phyloP scores from a whole-genome alignment of 2,329 filamentous ascomycete species.

The Ophiobolus disseminans region DNA sequence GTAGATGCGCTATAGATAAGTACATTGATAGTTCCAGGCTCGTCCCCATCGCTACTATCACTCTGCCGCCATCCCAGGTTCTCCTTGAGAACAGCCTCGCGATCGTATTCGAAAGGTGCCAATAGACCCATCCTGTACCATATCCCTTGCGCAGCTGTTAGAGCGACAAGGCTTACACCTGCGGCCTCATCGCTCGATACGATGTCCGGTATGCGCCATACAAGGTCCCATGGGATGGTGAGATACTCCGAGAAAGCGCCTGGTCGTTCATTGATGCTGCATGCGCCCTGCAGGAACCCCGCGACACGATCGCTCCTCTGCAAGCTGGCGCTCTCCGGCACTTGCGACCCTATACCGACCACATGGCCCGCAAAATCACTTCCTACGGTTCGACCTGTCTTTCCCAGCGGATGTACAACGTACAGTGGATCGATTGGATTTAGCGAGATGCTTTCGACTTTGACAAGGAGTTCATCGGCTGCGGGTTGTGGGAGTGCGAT shows the following conservation, averaged over 20 bases:
- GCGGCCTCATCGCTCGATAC: constrained; percentile 50
- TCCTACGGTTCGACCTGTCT: constrained; percentile 45
- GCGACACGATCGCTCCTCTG: constrained; percentile 45
- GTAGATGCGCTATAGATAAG: constrained; percentile 46
- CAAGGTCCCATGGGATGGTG: constrained; percentile 44
- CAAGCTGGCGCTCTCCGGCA: constrained; percentile 18
- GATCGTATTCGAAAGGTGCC: constrained; percentile 42
- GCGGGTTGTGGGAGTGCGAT: constrained; percentile 14
- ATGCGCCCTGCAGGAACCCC: constrained; percentile 55
- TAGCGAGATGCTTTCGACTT: constrained; percentile 36
- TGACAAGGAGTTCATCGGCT: constrained; percentile 29
- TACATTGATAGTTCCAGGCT: constrained; percentile 17
- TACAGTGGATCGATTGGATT: constrained; percentile 48
- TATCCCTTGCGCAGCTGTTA: constrained; percentile 55
- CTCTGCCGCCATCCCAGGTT: constrained; percentile 16
- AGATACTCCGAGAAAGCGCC: constrained; percentile 57
- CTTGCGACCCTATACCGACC: constrained; percentile 6
- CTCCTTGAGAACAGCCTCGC: constrained; percentile 11
- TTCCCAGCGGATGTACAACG: constrained; percentile 43
- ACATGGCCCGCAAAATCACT: constrained; percentile 53
- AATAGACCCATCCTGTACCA: constrained; percentile 49
- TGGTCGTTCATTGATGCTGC: constrained; percentile 51
- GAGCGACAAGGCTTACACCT: constrained; percentile 50
- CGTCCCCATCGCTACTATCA: background rate
- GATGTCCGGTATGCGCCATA: constrained; percentile 46